phyloP scores from a whole-genome alignment of 345 rosid species.

The Sonneratia alba region DNA sequence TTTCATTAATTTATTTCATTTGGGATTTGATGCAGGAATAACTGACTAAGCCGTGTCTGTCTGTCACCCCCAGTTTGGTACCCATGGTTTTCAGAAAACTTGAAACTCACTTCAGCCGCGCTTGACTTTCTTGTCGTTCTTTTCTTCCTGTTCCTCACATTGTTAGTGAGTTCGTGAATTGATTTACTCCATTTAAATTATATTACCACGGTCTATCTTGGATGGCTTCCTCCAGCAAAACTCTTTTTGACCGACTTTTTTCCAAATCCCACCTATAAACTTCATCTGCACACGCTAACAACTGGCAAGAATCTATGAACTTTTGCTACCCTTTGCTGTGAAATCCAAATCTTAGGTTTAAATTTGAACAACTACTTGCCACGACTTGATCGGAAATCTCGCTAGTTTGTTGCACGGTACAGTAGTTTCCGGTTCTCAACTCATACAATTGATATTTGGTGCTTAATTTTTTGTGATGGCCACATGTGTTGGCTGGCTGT shows the following conservation, averaged over 20 bases:
- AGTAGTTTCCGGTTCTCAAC: neutral
- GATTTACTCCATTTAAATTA: neutral
- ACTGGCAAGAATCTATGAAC: too few relatives aligned
- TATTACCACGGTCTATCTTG: neutral
- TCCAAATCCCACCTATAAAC: too few relatives aligned
- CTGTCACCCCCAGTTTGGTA: constrained; percentile 7
- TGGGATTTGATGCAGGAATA: neutral
- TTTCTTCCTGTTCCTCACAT: too few relatives aligned
- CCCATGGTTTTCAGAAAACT: constrained; percentile 7
- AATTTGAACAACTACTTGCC: neutral
- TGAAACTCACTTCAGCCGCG: neutral
- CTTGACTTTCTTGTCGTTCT: constrained; percentile 1
- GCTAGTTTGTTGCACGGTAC: neutral
- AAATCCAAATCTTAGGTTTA: neutral
- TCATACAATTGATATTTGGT: neutral
- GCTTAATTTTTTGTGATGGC: neutral
- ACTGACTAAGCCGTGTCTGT: neutral
- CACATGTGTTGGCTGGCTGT: neutral
- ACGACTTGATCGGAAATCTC: neutral
- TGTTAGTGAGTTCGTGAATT: neutral
- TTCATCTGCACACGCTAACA: too few relatives aligned
- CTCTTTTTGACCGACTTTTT: neutral
- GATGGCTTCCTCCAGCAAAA: constrained; percentile 6
- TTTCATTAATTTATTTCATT: neutral
- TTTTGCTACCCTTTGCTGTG: neutral